Percentiles rank a stretch among this genome's conserved stretches.
Evolutionary conservation across 176 grass and related monocot genomes (phyloP).

Genomic region (Pontederia crassipes): DNA sequence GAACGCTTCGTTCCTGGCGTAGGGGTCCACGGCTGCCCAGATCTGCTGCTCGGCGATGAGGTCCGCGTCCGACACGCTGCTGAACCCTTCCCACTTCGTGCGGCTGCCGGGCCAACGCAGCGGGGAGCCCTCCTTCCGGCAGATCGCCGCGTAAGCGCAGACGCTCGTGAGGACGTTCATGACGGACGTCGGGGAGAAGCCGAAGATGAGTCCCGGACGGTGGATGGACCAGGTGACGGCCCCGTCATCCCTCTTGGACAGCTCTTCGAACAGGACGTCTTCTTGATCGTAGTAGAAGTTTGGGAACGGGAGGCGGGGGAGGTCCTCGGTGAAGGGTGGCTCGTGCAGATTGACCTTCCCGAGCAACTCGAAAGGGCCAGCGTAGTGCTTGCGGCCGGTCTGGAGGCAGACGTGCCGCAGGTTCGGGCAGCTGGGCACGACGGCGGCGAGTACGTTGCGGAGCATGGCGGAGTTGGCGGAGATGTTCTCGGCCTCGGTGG

Average conservation of each 20-base stretch:
- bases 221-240: conserved; percentile 50
- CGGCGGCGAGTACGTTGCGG: conserved; percentile 47
- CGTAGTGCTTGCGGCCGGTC: conserved; percentile 61
- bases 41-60: conserved; percentile 21
- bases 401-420: conserved; percentile 69
- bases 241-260: conserved; percentile 24
- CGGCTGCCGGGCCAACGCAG: conserved; percentile 4
- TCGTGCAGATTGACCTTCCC: conserved; percentile 19
- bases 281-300: conserved; percentile 66
- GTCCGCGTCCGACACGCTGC: conserved; percentile 14
- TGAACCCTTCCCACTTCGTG: conserved; percentile 9
- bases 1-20: conserved; percentile 17
- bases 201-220: conserved; percentile 17
- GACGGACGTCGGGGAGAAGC: conserved; percentile 5
- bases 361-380: conserved; percentile 31
- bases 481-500: conserved; percentile 31
- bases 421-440: conserved; percentile 31
- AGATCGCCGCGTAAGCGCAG: conserved; percentile 13
- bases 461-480: conserved; percentile 42
- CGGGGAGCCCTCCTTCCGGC: conserved; percentile 4
- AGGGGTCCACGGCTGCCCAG: conserved; percentile 17
- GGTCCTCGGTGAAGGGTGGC: conserved; percentile 45
- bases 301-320: conserved; percentile 26
- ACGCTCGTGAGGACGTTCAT: not conserved
- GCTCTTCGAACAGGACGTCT: conserved; percentile 38